A percentile compares a stretch with the other conserved stretches of the same genome.
phyloP scores from a whole-genome alignment of 257 asterid species.

The Solanum sparsipilum region DNA sequence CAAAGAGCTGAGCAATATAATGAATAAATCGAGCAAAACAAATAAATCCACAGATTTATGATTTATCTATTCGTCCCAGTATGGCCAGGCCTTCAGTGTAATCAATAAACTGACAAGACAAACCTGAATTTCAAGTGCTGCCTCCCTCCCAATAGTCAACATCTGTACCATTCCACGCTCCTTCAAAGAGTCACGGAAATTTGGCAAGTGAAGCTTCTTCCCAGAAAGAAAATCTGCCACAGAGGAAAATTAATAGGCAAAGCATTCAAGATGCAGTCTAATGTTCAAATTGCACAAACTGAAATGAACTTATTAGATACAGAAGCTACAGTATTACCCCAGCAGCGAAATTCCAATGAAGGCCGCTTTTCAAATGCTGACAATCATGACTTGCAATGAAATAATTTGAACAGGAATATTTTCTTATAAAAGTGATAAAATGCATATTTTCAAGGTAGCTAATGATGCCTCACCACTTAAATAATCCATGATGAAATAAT shows the following conservation, averaged over 20 bases:
- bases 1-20: neutral
- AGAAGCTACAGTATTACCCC: constrained; percentile 96
- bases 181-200: constrained; percentile 82
- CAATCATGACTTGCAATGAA: constrained; percentile 85
- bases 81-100: neutral
- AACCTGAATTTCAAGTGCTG: constrained; percentile 97
- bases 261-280: constrained; percentile 43
- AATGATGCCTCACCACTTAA: constrained; percentile 67
- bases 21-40: neutral
- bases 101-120: constrained; percentile 14
- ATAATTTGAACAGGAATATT: constrained; percentile 27
- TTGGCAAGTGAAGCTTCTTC: constrained; percentile 87
- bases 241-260: constrained; percentile 59
- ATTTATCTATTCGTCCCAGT: neutral
- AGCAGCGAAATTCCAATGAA: constrained; percentile 93
- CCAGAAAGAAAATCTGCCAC: constrained; percentile 81
- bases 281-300: constrained; percentile 65
- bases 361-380: constrained; percentile 93
- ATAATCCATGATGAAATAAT: constrained; percentile 87
- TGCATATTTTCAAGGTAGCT: constrained; percentile 14
- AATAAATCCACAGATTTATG: neutral
- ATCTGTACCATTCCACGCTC: constrained; percentile 87
- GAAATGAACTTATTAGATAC: constrained; percentile 58
- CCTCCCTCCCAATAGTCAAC: constrained; percentile 97
- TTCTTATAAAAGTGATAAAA: constrained; percentile 12